These are phyloP conservation scores for Cryptosporidium ubiquitum DNA, from an alignment of 169 alveolate species.

Conservation along the genomic window DNA sequence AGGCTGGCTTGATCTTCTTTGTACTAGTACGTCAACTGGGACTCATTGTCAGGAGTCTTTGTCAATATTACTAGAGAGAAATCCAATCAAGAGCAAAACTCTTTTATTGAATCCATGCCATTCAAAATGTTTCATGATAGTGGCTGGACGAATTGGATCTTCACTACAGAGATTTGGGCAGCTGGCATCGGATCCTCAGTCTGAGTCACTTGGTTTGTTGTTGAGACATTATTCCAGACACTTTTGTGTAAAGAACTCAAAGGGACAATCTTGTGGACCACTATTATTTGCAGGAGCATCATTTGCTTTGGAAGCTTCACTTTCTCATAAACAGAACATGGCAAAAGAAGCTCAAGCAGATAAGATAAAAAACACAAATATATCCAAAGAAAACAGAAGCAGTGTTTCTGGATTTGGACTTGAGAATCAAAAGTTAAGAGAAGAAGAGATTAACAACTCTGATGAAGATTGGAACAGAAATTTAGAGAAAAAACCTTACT, in stretches of 20 bases:
- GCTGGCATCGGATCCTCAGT: constrained; percentile 76
- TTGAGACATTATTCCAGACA: constrained; percentile 79
- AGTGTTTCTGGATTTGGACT: background rate
- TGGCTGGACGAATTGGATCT: constrained; percentile 78
- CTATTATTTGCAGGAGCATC: constrained; percentile 75
- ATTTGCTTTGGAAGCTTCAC: constrained; percentile 42
- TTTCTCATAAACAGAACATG: background rate
- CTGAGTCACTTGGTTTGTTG: constrained; percentile 76
- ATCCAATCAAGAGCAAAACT: constrained; percentile 77
- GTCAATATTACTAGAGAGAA: constrained; percentile 75
- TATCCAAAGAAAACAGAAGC: background rate
- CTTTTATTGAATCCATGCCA: constrained; percentile 79
- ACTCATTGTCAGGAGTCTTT: constrained; percentile 81
- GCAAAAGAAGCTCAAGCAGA: constrained; percentile 29
- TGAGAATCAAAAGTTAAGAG: background rate
- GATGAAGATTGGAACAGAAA: background rate
- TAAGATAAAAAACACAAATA: constrained; percentile 34
- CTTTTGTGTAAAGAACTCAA: constrained; percentile 75
- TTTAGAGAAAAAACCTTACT: too few relatives aligned
- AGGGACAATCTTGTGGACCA: constrained; percentile 79
- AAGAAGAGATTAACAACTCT: background rate
- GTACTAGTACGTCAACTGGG: constrained; percentile 75
- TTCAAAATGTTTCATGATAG: constrained; percentile 78
- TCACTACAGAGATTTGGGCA: constrained; percentile 78
- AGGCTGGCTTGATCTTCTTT: constrained; percentile 75